These are phyloP conservation scores for Aegilops umbellulata DNA, from an alignment of 176 grass and related monocot genomes.

Conservation along the genomic window DNA sequence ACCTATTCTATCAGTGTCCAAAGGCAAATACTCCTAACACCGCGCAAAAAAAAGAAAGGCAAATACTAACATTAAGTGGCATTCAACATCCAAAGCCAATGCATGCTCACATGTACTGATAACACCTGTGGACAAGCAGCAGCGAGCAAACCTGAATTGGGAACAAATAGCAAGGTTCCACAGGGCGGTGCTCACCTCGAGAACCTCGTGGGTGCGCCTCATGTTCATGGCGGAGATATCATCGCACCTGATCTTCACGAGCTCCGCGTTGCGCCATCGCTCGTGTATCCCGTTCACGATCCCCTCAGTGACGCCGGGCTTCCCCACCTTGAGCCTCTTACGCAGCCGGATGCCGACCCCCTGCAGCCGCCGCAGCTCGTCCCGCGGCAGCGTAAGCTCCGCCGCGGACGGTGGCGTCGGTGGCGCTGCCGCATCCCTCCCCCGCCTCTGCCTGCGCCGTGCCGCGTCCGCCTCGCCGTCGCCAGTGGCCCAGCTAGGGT, in stretches of 20 bases:
- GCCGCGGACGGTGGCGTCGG: slow-evolving; percentile 45
- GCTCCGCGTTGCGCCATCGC: slow-evolving; percentile 68
- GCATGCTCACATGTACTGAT: not conserved
- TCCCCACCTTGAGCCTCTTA: slow-evolving; percentile 67
- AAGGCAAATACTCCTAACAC: not conserved
- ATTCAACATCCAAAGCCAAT: not conserved
- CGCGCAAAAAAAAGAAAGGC: too few species aligned
- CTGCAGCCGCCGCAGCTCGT: slow-evolving; percentile 65
- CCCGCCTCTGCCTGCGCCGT: slow-evolving; percentile 18
- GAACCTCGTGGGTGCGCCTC: slow-evolving; percentile 83
- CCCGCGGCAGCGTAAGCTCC: slow-evolving; percentile 66
- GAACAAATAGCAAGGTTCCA: not conserved
- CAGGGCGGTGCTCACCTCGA: slow-evolving; percentile 58
- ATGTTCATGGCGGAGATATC: slow-evolving; percentile 89
- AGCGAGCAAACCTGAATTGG: not conserved
- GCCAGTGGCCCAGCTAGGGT: slow-evolving; percentile 72
- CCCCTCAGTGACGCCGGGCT: slow-evolving; percentile 78
- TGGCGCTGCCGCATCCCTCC: slow-evolving; percentile 5
- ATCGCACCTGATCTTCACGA: slow-evolving; percentile 82
- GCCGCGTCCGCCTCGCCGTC: slow-evolving; percentile 18
- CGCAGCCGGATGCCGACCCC: slow-evolving; percentile 48
- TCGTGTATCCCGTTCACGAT: slow-evolving; percentile 92
- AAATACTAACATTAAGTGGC: not conserved
- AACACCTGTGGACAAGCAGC: not conserved
- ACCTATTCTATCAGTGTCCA: not conserved